Conservation (phyloP, 331 rosid species). For the Pyracantha coccinea region DNA sequence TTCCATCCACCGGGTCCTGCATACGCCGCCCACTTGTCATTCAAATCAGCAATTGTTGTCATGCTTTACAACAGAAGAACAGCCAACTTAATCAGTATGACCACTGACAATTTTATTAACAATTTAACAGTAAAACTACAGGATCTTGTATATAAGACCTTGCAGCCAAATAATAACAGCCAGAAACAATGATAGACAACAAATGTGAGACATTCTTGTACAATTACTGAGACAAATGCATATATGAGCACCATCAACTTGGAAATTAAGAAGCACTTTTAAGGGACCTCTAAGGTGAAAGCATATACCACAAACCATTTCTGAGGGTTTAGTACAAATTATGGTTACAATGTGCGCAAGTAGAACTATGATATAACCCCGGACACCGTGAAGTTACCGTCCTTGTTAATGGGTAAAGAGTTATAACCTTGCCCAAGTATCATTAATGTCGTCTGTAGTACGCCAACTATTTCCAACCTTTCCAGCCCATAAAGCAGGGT, state of each 20-base stretch:
- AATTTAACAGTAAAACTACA: no score
- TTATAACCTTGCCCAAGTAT: constrained; percentile 85
- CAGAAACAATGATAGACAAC: neutral
- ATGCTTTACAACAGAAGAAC: constrained; percentile 46
- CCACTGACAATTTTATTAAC: neutral
- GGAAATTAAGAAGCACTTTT: neutral
- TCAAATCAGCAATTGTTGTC: constrained; percentile 86
- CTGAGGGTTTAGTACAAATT: neutral
- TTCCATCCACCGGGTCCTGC: constrained; percentile 99
- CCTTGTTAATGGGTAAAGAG: constrained; percentile 14
- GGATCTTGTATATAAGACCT: neutral
- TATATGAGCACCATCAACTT: neutral
- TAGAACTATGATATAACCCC: constrained; percentile 9
- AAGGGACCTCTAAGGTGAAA: neutral
- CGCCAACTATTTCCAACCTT: constrained; percentile 97
- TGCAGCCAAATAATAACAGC: neutral
- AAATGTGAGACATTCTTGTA: neutral
- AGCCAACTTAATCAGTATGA: constrained; percentile 7
- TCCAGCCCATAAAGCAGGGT: constrained; percentile 96
- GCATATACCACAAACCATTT: neutral
- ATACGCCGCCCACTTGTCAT: constrained; percentile 94
- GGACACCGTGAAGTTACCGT: constrained; percentile 1
- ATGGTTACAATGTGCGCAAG: constrained; percentile 1
- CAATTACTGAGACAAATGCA: neutral
- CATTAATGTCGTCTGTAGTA: constrained; percentile 86